These are phyloP conservation scores for Entelexis paramagnoliae DNA, from an alignment of 1,139 yeast genomes.

Conservation along the genomic window DNA sequence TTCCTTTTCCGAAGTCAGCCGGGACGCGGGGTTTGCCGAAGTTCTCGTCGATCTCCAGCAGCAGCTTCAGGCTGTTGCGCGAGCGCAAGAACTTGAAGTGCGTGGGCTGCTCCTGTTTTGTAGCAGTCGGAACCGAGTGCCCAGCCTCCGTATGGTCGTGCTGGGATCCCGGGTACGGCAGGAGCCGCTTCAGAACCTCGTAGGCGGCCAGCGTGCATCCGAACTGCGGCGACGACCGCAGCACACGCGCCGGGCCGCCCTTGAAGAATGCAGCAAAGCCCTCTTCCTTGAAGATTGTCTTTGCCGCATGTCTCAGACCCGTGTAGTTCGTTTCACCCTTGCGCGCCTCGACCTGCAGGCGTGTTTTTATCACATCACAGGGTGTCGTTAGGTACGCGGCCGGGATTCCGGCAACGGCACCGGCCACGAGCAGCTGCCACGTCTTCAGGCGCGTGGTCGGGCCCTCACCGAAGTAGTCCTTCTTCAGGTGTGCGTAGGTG, in stretches of 20 bases:
- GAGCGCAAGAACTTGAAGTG: conserved; percentile 36
- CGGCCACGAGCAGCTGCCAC: conserved; percentile 75
- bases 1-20: background rate
- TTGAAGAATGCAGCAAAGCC: conserved; percentile 76
- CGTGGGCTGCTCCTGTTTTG: conserved; percentile 25
- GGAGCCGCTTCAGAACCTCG: conserved; percentile 60
- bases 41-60: conserved; percentile 39
- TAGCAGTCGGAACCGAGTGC: conserved; percentile 34
- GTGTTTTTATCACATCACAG: conserved; percentile 90
- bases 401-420: conserved; percentile 97
- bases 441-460: conserved; percentile 58
- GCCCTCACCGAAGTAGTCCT: conserved; percentile 71
- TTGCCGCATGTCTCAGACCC: conserved; percentile 69
- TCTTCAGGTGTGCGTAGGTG: conserved; percentile 85
- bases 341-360: conserved; percentile 79
- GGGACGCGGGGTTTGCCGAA: conserved; percentile 31
- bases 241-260: conserved; percentile 91
- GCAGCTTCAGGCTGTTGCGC: conserved; percentile 37
- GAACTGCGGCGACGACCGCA: conserved; percentile 94
- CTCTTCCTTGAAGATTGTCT: conserved; percentile 67
- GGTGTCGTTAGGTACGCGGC: conserved; percentile 96
- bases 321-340: conserved; percentile 65
- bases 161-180: conserved; percentile 41
- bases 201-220: conserved; percentile 96
- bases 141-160: conserved; percentile 36